Evolutionary conservation across 108 stramenopile species (phyloP), one percentile per base, ranked within the genome.

Genomic region (Cyclotella atomus): DNA sequence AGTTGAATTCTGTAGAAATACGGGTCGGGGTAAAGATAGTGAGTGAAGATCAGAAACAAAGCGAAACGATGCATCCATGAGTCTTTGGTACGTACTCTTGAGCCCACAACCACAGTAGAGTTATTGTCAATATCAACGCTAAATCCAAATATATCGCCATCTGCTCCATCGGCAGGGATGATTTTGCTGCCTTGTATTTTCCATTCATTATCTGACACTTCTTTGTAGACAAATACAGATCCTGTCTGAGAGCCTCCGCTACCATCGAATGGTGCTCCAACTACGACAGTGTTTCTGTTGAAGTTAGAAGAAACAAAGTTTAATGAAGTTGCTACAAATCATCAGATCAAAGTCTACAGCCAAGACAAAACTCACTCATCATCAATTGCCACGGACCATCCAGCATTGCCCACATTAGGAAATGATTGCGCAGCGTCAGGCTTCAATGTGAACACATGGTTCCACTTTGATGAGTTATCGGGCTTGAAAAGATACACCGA

Each of bases 231-330:
- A 55, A 70, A 70, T 15, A 70, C 54, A 0, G 68, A 54, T 44
- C 68, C 68, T 17, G 43, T 57, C 5, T 25, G 60, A 24, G 60
- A 41, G 23, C 20, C 41, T 3, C 36, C 36, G 2, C 9, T 21
- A 0, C 56, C 68, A 41, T 70, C 68, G 57, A 55, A 55, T n/a
- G 68, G 68, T 6, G 68, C 68, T 34, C 68, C 68, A 7, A 70
- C 56, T 9, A 57, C 44, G 0, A 70, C 41, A 56, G 36, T 44
- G 27, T 70, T 57, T 23, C 64, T 65, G 47, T 5, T 21, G 24
- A n/a, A n/a, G n/a, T n/a, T n/a, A n/a, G n/a, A n/a, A n/a, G n/a
- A n/a, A n/a, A n/a, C n/a, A n/a, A n/a, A n/a, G n/a, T n/a, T n/a
- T n/a, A n/a, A n/a, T n/a, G n/a, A n/a, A n/a, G n/a, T n/a, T n/a